A percentile compares a stretch with the other conserved stretches of the same genome.
phyloP scores from a whole-genome alignment of 1,284 basidiomycete species.

The Phellinidium pouzarii region DNA sequence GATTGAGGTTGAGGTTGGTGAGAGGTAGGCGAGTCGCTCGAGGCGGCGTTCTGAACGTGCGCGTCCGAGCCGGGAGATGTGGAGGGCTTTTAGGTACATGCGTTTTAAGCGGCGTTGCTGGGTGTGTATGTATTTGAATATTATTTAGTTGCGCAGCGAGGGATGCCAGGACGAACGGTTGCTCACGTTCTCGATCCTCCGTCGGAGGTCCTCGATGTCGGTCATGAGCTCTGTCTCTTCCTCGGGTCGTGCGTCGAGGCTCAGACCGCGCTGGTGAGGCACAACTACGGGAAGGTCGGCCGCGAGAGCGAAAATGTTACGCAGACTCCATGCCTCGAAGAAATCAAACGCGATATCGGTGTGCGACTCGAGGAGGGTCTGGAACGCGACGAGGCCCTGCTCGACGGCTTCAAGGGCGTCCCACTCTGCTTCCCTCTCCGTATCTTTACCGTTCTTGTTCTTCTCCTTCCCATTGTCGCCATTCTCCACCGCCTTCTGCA shows the following conservation, averaged over 20 bases:
- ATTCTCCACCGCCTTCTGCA: background rate
- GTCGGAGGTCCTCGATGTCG: conserved; percentile 54
- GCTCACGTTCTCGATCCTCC: conserved; percentile 55
- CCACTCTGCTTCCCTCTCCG: conserved; percentile 15
- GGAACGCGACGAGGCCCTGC: conserved; percentile 62
- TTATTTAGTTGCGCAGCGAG: background rate
- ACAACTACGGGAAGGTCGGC: conserved; percentile 58
- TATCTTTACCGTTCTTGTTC: conserved; percentile 12
- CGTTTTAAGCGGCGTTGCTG: conserved; percentile 62
- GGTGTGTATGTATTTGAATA: conserved; percentile 6
- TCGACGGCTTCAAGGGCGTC: conserved; percentile 18
- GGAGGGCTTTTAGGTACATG: conserved; percentile 41
- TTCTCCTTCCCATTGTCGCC: background rate
- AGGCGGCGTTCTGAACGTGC: conserved; percentile 38
- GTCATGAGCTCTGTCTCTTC: conserved; percentile 50
- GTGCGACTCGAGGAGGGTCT: conserved; percentile 70
- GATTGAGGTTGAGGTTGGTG: conserved; percentile 24
- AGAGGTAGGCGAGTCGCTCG: conserved; percentile 40
- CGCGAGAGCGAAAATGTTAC: conserved; percentile 70
- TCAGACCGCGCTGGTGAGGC: conserved; percentile 57
- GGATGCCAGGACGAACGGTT: background rate
- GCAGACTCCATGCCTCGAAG: conserved; percentile 71
- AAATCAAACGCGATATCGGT: conserved; percentile 77
- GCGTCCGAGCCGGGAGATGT: conserved; percentile 38
- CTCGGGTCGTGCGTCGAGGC: conserved; percentile 43